These are phyloP conservation scores for Malbranchea zuffiana DNA, from an alignment of 2,329 filamentous ascomycete genomes.

Conservation along the genomic window DNA sequence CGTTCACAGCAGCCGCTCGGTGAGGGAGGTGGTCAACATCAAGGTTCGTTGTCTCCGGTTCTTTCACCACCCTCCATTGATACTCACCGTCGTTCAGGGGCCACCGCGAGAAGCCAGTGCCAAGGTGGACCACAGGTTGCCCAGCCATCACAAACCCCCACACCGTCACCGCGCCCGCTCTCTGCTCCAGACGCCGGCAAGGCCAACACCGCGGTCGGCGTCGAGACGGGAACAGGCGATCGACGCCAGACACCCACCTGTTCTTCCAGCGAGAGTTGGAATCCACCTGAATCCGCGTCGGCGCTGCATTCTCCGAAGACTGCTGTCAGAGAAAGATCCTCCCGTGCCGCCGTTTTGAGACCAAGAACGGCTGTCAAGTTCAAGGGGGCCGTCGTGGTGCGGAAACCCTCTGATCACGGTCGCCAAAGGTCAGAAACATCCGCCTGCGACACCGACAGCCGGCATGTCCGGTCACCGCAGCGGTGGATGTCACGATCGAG, in stretches of 20 bases:
- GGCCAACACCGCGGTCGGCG: not conserved
- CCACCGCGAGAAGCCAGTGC: not conserved
- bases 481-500: too few species aligned
- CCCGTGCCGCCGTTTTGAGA: not conserved
- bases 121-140: not conserved
- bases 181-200: not conserved
- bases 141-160: not conserved
- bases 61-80: not conserved
- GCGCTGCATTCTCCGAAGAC: not conserved
- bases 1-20: not conserved
- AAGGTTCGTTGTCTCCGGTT: not conserved
- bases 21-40: not conserved
- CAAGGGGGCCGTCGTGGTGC: not conserved
- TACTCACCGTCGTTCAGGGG: not conserved
- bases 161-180: not conserved
- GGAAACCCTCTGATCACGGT: not conserved
- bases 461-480: not conserved
- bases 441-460: not conserved
- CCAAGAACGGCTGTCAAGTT: not conserved
- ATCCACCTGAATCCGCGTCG: not conserved
- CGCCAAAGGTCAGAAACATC: not conserved
- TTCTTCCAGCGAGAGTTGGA: not conserved
- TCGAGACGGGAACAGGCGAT: not conserved
- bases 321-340: not conserved
- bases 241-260: not conserved